Evolutionary conservation across 371 early-diverging fungal genomes (phyloP), one percentile per base, ranked within the genome.

Genomic region (Entomophthora muscae): DNA sequence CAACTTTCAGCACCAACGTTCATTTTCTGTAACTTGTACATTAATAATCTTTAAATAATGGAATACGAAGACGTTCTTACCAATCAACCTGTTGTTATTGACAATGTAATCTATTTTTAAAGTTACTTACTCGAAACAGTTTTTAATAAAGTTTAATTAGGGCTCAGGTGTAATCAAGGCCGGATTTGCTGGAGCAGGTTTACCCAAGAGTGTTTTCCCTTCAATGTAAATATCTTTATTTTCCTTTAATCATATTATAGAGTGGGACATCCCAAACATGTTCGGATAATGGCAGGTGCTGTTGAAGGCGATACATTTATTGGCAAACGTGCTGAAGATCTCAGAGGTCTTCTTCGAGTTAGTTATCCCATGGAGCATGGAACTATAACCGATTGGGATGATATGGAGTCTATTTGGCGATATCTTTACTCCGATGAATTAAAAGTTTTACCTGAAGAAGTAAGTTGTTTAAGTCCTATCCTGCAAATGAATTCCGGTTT

Each of bases 321-420:
- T 67, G 96, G 98, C 13, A 79, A 81, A 58, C 87, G 86, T 70
- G 96, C 95, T 3, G 92, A 93, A 73, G 95, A 94, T 66, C 75
- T 91, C 54, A 84, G 96, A 32, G 98, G 96, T 12, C 77, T 95
- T 61, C 79, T 95, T 62, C 83, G 84, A 65, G 82, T 97, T 67
- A 84, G 81, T 67, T 95, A 97, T 70, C 98, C 98, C 52, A 83
- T 96, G 69, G 89, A 93, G 75, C 94, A 95, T 70, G 98, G 98
- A 63, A 83, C 96, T 68, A 90, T 96, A 32, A 90, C 85, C 31
- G 85, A 94, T 74, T 97, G 98, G 90, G 90, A 88, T 66, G 98
- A 94, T 69, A 95, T 96, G 96, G 95, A 95, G 74, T 79, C 82
- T 67, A 92, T 97, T 65, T 97, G 98, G 98, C 84, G 90, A 68